A percentile compares a stretch with the other conserved stretches of the same genome.
These are phyloP conservation scores for Quercus aquifolioides DNA, from an alignment of 306 rosid genomes.

Conservation along the genomic window DNA sequence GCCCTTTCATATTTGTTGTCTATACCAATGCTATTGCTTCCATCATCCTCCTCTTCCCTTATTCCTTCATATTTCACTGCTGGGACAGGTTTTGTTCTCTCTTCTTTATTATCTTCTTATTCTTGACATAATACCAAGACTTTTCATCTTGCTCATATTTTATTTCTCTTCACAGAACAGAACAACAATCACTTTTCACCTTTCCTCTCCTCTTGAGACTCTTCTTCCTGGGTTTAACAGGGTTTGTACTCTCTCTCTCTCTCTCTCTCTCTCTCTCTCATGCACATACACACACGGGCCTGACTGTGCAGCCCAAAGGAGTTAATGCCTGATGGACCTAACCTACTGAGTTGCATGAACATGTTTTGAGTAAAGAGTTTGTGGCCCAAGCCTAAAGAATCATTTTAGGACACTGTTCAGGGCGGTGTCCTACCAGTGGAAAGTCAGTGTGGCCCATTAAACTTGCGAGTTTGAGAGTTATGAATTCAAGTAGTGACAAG, in stretches of 20 bases:
- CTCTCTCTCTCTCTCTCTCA: background rate
- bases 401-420: too few species aligned
- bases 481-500: accelerated
- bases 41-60: constrained; percentile 42
- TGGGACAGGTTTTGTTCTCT: constrained; percentile 30
- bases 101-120: background rate
- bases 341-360: background rate
- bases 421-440: accelerated
- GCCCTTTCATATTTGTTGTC: constrained; percentile 64
- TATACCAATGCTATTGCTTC: constrained; percentile 58
- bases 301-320: background rate
- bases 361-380: too few species aligned
- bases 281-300: background rate
- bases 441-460: accelerated
- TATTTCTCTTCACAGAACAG: constrained; percentile 28
- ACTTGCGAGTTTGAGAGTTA: accelerated
- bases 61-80: constrained; percentile 44
- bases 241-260: constrained; percentile 34
- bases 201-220: constrained; percentile 49
- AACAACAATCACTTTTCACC: constrained; percentile 41
- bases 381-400: too few species aligned
- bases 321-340: background rate
- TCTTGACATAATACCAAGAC: constrained; percentile 1
- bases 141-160: background rate
- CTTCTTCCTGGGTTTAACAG: constrained; percentile 70